Evolutionary conservation across 805 yeast genomes (phyloP), one percentile per base, ranked within the genome.

Genomic region (Candida quercuum): DNA sequence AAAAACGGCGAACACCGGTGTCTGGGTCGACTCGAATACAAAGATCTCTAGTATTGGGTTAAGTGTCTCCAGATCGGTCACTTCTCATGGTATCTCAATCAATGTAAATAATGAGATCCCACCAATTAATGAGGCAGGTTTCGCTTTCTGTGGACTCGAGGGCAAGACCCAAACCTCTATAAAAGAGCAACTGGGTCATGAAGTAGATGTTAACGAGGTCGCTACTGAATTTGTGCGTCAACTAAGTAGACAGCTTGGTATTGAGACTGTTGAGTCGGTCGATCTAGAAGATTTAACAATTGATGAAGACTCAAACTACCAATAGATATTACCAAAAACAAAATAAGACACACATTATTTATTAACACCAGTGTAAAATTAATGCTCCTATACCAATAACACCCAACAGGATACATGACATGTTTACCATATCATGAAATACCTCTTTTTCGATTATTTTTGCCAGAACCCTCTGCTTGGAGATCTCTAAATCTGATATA

Each of bases 31-130:
- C 31, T 61, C 63, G 12, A 52, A 66, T 5, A 52, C 61, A 22
- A 89, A 93, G 57, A 81, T 93, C 23, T 89, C 95, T 1, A 84
- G 96, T 18, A 74, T 94, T 5, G 99, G 99, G 0, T 78, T 91
- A 36, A 88, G 87, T 51, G 80, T 91, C 6, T 81, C 87, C 44
- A 65, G 96, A 40, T 78, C 84, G 11, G 72, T 93, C 23, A 86
- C 97, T 0, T 78, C 93, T 1, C 96, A 89, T 62, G 99, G 99
- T 0, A 68, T 91, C 13, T 86, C 91, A 1, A 71, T 93, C 31
- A 93, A 93, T 54, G 80, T 85, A 3, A 43, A 54, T 23, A 87
- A 95, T 1, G 88, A 88, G 51, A 67, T 87, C 31, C 69, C 74
- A 27, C 84, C 72, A 60, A 70, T 91, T 49, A 81, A 86, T 42